Base-by-base conservation (phyloP, 2,329 filamentous ascomycete species). In the Cercospora canescens region DNA sequence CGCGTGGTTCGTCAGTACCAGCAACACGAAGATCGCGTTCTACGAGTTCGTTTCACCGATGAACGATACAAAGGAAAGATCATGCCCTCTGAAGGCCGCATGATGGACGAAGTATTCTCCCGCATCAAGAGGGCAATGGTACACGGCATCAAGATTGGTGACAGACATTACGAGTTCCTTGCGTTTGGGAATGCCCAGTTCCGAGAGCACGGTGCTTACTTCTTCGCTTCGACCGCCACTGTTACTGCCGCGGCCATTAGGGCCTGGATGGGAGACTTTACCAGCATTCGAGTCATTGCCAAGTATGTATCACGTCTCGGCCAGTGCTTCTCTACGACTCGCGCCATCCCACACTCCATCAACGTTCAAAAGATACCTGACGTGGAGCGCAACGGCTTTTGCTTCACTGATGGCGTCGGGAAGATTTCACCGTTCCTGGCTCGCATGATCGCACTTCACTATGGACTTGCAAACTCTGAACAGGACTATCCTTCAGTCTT, bases 131-230 rank as follows among this genome's bases (percentile, higher is more conserved):
- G 90, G 56, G 86, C 90, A 0, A 81, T 98, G 74, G 84, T 81
- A 52, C 87, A 95, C 63, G 95, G 95, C 0, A 94, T 99, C 70
- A 83, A 83, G 0, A 89, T 99, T 58, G 95, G 92, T 4, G 91
- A 90, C 69, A 89, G 92, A 7, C 87, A 88, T 65, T 99, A 93
- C 77, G 87, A 94, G 71, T 98, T 98, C 70, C 86, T 99, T 28
- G 95, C 94, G 0, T 97, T 94, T 79, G 94, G 95, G 0, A 98
- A 95, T 77, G 97, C 95, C 0, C 95, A 99, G 73, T 91, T 99
- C 66, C 88, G 94, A 60, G 94, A 98, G 75, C 89, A 94, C 71
- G 91, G 94, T 0, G 94, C 92, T 0, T 98, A 95, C 75, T 97
- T 99, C 79, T 98, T 98, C 77, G 90, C 92, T 4, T 86, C 91